Conservation (phyloP, 768 basidiomycete genomes). For the Hericium rajendrae region DNA sequence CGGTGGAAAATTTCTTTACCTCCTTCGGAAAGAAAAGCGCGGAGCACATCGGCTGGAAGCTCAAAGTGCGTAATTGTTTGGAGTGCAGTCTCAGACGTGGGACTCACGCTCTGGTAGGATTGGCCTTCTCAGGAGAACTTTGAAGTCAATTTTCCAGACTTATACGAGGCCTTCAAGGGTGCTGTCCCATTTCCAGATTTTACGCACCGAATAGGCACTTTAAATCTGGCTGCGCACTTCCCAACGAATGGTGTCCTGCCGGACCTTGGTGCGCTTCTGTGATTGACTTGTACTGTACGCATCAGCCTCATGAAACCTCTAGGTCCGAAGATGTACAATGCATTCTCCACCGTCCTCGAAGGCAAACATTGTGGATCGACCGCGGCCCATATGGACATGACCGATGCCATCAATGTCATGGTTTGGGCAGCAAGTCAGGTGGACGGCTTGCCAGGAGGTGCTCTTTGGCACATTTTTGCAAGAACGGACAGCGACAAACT, state of each 20-base stretch:
- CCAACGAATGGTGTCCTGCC: constrained; percentile 70
- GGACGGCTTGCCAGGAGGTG: constrained; percentile 58
- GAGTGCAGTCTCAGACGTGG: background rate
- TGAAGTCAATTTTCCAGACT: constrained; percentile 67
- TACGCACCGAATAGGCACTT: constrained; percentile 77
- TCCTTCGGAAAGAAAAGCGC: constrained; percentile 59
- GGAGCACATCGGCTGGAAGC: constrained; percentile 51
- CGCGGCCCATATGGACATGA: constrained; percentile 89
- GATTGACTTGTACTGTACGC: no score
- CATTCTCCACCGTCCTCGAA: constrained; percentile 61
- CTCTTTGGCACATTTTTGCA: constrained; percentile 86
- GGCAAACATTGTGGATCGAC: constrained; percentile 77
- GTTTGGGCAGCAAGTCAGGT: constrained; percentile 49
- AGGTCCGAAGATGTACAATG: constrained; percentile 96
- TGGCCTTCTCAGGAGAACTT: constrained; percentile 90
- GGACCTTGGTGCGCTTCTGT: constrained; percentile 50
- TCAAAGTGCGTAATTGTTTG: constrained; percentile 34
- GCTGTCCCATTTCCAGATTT: constrained; percentile 85
- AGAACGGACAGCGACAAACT: constrained; percentile 72
- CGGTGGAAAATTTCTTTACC: constrained; percentile 68
- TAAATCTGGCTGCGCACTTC: constrained; percentile 86
- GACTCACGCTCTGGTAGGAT: constrained; percentile 29
- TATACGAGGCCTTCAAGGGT: constrained; percentile 76
- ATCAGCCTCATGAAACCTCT: background rate
- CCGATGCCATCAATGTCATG: constrained; percentile 90